phyloP scores from a whole-genome alignment of 208 protist species.

The Angomonas desouzai region DNA sequence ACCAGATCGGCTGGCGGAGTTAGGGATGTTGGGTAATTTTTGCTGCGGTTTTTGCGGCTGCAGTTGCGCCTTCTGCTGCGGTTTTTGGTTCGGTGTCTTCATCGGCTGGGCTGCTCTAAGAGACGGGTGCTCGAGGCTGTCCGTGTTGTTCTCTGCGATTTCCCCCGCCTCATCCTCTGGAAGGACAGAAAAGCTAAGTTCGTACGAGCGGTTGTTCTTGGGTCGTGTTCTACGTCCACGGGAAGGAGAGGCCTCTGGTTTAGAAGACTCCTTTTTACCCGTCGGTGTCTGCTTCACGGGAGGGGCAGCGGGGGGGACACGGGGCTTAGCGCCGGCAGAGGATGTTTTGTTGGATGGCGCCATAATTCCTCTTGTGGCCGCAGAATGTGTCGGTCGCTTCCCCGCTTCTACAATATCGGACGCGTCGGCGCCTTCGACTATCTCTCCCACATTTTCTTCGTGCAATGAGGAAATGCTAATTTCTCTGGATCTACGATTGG shows the following conservation, averaged over 20 bases:
- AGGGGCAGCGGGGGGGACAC: neutral
- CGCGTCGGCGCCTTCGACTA: constrained; percentile 1
- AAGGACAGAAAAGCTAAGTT: constrained; percentile 29
- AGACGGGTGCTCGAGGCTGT: constrained; percentile 13
- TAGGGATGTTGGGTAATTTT: neutral
- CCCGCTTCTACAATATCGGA: neutral
- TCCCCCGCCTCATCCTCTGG: constrained; percentile 34
- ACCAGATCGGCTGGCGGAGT: constrained; percentile 1
- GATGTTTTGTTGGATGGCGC: neutral
- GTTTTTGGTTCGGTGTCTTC: neutral
- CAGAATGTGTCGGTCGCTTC: neutral
- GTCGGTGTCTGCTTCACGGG: constrained; percentile 11
- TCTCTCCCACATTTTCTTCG: constrained; percentile 2
- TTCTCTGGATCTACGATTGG: neutral
- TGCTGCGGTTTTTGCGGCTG: neutral
- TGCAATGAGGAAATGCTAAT: constrained; percentile 6
- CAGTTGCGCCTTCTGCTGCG: neutral
- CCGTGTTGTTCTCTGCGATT: constrained; percentile 29
- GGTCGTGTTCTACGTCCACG: neutral
- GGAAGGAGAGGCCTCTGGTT: neutral
- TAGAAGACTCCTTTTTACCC: neutral
- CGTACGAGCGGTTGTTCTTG: neutral
- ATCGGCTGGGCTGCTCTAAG: neutral
- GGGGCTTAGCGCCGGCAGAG: no score
- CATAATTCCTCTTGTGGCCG: neutral